Conservation (phyloP, 2,329 filamentous ascomycete genomes). For the Alternaria gaisen region DNA sequence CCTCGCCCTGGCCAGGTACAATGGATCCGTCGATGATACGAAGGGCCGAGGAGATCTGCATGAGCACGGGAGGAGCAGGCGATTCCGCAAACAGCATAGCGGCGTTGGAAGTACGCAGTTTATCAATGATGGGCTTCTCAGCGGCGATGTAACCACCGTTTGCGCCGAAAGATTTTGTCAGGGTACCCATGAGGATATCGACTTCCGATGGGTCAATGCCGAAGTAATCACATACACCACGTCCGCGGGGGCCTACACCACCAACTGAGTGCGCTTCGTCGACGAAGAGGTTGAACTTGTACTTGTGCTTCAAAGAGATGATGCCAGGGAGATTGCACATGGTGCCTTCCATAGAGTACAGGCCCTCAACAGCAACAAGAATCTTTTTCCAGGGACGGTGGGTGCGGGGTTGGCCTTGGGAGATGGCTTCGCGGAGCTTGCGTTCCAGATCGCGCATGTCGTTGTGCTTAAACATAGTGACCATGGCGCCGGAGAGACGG, state of each 20-base stretch:
- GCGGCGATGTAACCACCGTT: slow-evolving; percentile 96
- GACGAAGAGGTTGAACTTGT: slow-evolving; percentile 96
- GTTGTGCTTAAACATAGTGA: slow-evolving; percentile 97
- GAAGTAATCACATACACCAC: slow-evolving; percentile 98
- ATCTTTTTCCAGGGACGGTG: slow-evolving; percentile 99
- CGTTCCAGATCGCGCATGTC: slow-evolving; percentile 89
- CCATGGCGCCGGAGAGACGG: slow-evolving; percentile 92
- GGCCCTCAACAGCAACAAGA: slow-evolving; percentile 90
- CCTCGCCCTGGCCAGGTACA: slow-evolving; percentile 88
- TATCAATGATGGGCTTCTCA: slow-evolving; percentile 90
- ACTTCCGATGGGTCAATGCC: slow-evolving; percentile 86
- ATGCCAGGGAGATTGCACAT: slow-evolving; percentile 97
- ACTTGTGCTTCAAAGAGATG: slow-evolving; percentile 86
- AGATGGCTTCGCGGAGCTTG: slow-evolving; percentile 88
- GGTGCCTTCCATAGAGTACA: slow-evolving; percentile 99
- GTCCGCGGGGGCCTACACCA: slow-evolving; percentile 85
- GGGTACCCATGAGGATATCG: slow-evolving; percentile 96
- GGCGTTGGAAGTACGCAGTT: slow-evolving; percentile 85
- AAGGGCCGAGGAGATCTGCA: slow-evolving; percentile 88
- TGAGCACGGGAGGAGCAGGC: slow-evolving; percentile 84
- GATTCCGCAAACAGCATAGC: slow-evolving; percentile 88
- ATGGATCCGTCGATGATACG: slow-evolving; percentile 90
- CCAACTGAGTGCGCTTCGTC: slow-evolving; percentile 98
- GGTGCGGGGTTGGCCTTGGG: slow-evolving; percentile 96
- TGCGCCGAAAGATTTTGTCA: slow-evolving; percentile 98